Evolutionary conservation across 495 filamentous ascomycete species (phyloP).

Genomic region (Amorphotheca resinae): DNA sequence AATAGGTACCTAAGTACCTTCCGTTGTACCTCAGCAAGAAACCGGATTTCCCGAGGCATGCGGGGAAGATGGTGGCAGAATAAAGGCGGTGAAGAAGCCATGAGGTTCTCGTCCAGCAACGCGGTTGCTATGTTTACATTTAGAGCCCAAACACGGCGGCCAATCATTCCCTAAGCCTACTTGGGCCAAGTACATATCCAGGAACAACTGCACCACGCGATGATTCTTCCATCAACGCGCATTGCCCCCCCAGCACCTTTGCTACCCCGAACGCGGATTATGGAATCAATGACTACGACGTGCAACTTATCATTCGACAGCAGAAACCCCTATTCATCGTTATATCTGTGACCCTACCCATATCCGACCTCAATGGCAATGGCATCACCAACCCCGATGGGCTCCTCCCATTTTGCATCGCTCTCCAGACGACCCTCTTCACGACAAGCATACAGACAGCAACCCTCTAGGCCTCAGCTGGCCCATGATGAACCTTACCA

Average conservation of each 20-base stretch:
- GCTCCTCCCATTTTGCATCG: constrained; percentile 18
- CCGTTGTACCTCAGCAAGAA: no score
- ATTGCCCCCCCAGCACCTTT: constrained; percentile 9
- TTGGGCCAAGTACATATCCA: background rate
- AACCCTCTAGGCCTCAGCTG: constrained; percentile 5
- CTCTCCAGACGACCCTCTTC: constrained; percentile 17
- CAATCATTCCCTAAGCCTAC: background rate
- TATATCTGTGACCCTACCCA: background rate
- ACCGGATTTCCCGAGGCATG: no score
- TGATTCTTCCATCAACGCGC: constrained; percentile 16
- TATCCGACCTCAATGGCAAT: constrained; percentile 13
- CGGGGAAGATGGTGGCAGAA: no score
- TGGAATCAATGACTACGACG: constrained; percentile 14
- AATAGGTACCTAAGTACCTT: no score
- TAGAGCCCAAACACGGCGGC: background rate
- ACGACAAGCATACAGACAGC: constrained; percentile 12
- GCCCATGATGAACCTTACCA: constrained; percentile 4
- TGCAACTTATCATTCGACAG: constrained; percentile 2
- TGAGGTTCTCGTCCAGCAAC: no score
- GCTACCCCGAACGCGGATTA: constrained; percentile 6
- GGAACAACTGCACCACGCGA: constrained; percentile 13
- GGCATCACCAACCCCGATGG: constrained; percentile 22
- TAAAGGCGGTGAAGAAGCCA: no score
- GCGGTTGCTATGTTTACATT: background rate
- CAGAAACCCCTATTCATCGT: constrained; percentile 2